Percentiles rank a stretch among this genome's conserved stretches.
Evolutionary conservation across 2,329 filamentous ascomycete species (phyloP).

Genomic region (Fusarium incarnatum): DNA sequence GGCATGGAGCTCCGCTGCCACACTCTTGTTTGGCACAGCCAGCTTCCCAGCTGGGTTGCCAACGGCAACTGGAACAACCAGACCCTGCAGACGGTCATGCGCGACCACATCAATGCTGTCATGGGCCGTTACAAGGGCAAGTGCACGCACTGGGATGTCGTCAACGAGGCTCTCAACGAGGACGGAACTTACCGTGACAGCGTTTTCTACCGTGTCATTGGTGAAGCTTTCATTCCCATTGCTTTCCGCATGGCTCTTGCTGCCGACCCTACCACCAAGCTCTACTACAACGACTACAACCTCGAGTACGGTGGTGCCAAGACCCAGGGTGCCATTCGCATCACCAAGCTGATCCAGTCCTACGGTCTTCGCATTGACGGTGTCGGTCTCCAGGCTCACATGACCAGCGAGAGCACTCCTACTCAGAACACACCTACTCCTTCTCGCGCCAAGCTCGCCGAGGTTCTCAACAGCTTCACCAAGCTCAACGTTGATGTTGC

Average conservation of each 20-base stretch:
- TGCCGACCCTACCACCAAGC: conserved; percentile 22
- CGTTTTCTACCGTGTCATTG: conserved; percentile 15
- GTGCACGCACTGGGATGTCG: conserved; percentile 27
- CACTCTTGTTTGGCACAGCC: conserved; percentile 23
- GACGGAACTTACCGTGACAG: conserved; percentile 23
- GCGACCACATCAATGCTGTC: conserved; percentile 15
- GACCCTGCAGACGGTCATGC: conserved; percentile 18
- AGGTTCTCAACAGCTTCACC: conserved; percentile 7
- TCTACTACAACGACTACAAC: conserved; percentile 30
- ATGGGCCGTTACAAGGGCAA: conserved; percentile 24
- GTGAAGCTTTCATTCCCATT: conserved; percentile 24
- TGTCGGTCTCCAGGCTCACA: conserved; percentile 19
- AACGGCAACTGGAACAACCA: conserved; percentile 28
- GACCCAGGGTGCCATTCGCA: conserved; percentile 14
- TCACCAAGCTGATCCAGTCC: conserved; percentile 15
- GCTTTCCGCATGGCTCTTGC: conserved; percentile 23
- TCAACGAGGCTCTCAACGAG: conserved; percentile 23
- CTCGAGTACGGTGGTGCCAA: conserved; percentile 19
- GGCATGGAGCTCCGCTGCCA: conserved; percentile 14
- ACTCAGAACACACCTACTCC: conserved; percentile 14
- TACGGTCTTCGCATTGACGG: conserved; percentile 24
- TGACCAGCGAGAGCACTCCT: conserved; percentile 28
- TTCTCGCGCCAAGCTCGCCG: conserved; percentile 2
- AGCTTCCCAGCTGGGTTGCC: conserved; percentile 12
- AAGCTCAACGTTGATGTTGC: conserved; percentile 9